Evolutionary conservation across 2,329 filamentous ascomycete genomes (phyloP), one percentile per base, ranked within the genome.

Genomic region (Pezicula neosporulosa): DNA sequence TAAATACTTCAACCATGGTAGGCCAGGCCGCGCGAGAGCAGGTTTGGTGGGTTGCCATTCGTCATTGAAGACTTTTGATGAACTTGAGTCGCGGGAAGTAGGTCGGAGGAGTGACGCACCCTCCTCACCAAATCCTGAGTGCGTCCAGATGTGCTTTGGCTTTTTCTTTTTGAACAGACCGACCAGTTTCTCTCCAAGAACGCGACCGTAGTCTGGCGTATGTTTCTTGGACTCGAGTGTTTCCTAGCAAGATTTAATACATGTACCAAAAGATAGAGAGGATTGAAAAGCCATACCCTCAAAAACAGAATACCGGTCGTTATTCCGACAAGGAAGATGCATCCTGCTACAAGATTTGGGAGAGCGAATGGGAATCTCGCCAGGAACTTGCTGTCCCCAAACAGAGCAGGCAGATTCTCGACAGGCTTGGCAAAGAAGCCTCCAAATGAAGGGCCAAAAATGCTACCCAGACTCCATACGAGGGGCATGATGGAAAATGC

Each of bases 401-500:
- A 95, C 3, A 90, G 51, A 2, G 70, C 70, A 0, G 91, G 90
- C 63, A 87, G 85, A 52, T 91, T 85, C 53, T 86, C 78, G 1
- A 86, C 83, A 0, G 93, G 93, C 52, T 90, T 86, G 8, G 91
- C 90, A 54, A 97, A 82, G 55, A 90, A 85, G 4, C 93, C 93
- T 27, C 93, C 93, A 63, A 97, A 87, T 4, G 84, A 86, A 1
- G 93, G 93, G 0, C 93, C 93, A 59, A 96, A 88, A 36, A 96
- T 90, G 35, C 85, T 88, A 1, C 93, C 93, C 48, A 97, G 74
- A 10, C 86, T 91, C 87, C 90, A 97, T 44, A 87, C 89, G 15
- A 97, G 72, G 4, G 93, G 93, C 92, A 97, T 97, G 43, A 97
- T 77, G 57, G 87, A 91, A 68, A 97, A 97, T 0, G 94, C 94